Base-by-base conservation (phyloP, 805 yeast genomes). In the Metschnikowia bowlesiae region DNA sequence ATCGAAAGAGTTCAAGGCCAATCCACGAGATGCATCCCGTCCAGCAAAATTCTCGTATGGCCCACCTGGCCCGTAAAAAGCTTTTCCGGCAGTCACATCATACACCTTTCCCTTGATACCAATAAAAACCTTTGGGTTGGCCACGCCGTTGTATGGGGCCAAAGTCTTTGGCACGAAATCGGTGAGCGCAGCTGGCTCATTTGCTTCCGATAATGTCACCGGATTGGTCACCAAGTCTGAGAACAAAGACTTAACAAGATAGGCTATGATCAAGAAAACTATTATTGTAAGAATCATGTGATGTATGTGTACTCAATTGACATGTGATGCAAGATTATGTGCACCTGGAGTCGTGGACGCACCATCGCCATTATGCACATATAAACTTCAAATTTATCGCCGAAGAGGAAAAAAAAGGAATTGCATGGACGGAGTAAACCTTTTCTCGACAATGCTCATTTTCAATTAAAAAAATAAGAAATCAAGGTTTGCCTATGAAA, bases 11-110 rank as follows among this genome's bases (percentile, higher is more conserved):
- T 90, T 91, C 60, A 80, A 73, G 0, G 97, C 97, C 49, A 92
- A 77, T 0, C 97, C 98, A 56, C 98, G 76, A 0, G 95, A 85
- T 3, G 97, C 97, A 69, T 92, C 98, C 58, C 88, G 85, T 1
- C 98, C 98, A 0, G 97, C 97, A 75, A 92, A 92, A 63, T 87
- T 89, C 39, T 87, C 83, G 69, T 92, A 92, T 0, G 97, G 96
- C 0, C 97, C 97, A 31, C 92, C 88, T 6, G 98, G 98, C 0
- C 98, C 98, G 67, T 92, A 92, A 64, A 92, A 91, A 43, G 80
- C 79, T 56, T 91, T 80, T 0, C 96, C 96, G 9, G 75, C 73
- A 5, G 88, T 73, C 18, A 89, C 96, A 62, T 92, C 97, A 61
- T 79, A 92, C 2, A 92, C 96, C 28, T 77, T 84, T 1, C 96